These are phyloP conservation scores for Groenewaldozyma sp. DNA, from an alignment of 1,139 yeast genomes.

Conservation along the genomic window DNA sequence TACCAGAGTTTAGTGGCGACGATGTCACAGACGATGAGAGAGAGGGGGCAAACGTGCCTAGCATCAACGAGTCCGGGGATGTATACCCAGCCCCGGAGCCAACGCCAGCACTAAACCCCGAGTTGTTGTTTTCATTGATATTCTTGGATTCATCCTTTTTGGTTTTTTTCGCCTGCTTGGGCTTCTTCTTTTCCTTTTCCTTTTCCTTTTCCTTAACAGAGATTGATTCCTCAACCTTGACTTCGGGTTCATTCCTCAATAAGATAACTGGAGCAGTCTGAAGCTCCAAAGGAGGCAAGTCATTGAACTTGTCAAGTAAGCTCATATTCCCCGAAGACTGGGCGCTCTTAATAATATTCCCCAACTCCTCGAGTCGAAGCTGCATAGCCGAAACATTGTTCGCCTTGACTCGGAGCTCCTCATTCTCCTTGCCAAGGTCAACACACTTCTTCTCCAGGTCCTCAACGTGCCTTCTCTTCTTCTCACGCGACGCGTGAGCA, in stretches of 20 bases:
- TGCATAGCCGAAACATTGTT: constrained; percentile 9
- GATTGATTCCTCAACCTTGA: not conserved
- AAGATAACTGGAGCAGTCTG: not conserved
- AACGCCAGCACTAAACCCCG: constrained; percentile 1
- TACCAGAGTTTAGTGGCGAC: constrained; percentile 16
- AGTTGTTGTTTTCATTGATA: constrained; percentile 5
- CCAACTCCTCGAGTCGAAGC: constrained; percentile 23
- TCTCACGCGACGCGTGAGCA: constrained; percentile 95
- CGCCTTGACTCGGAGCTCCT: constrained; percentile 19
- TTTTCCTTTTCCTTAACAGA: constrained; percentile 3
- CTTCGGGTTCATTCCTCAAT: not conserved
- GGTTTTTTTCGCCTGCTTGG: not conserved
- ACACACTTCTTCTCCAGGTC: constrained; percentile 51
- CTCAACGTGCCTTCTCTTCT: constrained; percentile 88
- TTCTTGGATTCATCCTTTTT: constrained; percentile 3
- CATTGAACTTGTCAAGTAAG: constrained; percentile 15
- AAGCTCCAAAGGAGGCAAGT: not conserved
- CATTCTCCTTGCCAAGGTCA: constrained; percentile 24
- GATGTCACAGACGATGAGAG: constrained; percentile 21
- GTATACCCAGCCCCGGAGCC: constrained; percentile 13
- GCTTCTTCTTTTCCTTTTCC: too few relatives aligned
- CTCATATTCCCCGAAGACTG: constrained; percentile 24
- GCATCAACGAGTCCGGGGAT: constrained; percentile 20
- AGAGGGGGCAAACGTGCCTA: constrained; percentile 19
- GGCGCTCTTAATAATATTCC: constrained; percentile 23